phyloP scores from a whole-genome alignment of 2,329 filamentous ascomycete genomes.

The Sarocladium strictum region DNA sequence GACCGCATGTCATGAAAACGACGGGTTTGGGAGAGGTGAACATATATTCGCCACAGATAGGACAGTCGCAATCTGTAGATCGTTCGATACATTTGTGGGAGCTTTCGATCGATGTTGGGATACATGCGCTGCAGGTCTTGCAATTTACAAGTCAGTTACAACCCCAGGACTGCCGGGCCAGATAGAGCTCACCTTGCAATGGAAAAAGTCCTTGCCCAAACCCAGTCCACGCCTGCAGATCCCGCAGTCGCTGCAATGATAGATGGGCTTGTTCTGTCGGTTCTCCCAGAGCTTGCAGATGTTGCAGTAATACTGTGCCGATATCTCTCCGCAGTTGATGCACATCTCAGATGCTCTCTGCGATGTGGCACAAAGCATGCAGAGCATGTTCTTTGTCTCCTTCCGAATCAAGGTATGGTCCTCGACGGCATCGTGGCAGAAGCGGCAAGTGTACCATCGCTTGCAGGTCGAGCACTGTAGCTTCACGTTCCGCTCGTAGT shows the following conservation, averaged over 20 bases:
- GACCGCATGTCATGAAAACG: slow-evolving; percentile 91
- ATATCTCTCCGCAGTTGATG: slow-evolving; percentile 65
- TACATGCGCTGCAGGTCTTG: slow-evolving; percentile 90
- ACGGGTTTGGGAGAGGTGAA: slow-evolving; percentile 86
- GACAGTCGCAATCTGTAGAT: slow-evolving; percentile 91
- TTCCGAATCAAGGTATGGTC: slow-evolving; percentile 73
- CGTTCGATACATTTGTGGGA: slow-evolving; percentile 92
- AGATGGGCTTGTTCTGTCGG: slow-evolving; percentile 82
- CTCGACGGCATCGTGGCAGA: slow-evolving; percentile 84
- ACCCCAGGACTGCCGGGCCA: not conserved
- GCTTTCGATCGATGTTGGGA: slow-evolving; percentile 77
- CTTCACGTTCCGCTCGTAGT: slow-evolving; percentile 95
- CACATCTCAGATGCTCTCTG: slow-evolving; percentile 79
- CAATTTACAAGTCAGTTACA: not conserved
- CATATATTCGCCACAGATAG: slow-evolving; percentile 94
- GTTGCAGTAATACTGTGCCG: slow-evolving; percentile 86
- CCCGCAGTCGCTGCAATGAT: slow-evolving; percentile 93
- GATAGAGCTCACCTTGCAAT: slow-evolving; percentile 83
- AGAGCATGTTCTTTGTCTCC: slow-evolving; percentile 91
- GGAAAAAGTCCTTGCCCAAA: slow-evolving; percentile 92
- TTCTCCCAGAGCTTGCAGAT: slow-evolving; percentile 98
- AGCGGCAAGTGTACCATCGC: slow-evolving; percentile 89
- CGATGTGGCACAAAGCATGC: slow-evolving; percentile 86
- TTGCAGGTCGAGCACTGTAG: slow-evolving; percentile 86
- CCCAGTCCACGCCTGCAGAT: slow-evolving; percentile 90